Base-by-base conservation (phyloP, 306 rosid species). In the Ormosia emarginata region DNA sequence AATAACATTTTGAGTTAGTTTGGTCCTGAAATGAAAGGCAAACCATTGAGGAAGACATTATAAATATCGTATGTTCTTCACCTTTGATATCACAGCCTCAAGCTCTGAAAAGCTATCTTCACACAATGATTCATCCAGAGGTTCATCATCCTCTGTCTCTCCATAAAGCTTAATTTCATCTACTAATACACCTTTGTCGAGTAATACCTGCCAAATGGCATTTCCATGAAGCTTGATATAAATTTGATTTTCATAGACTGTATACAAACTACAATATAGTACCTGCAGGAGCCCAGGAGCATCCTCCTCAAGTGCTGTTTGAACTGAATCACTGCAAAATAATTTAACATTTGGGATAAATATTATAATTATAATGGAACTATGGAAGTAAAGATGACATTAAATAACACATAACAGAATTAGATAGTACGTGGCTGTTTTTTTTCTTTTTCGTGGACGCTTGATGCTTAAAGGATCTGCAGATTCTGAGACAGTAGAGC, bases 221-320 rank as follows among this genome's bases (percentile, higher is more conserved):
- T 86, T 75, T 78, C 67, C 66, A 77, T 63, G 71, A 86, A 82
- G 43, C 77, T 71, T 61, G 34, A 81, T 80, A 84, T 68, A 68
- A 80, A 80, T 55, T 53, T 59, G 63, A 74, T 79, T 36, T 76
- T 81, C 68, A 64, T 49, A 81, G 58, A 76, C 68, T 62, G 77
- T 73, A 90, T 66, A 64, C 44, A 49, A 80, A 80, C 71, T 40
- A 65, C 67, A 77, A 50, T 65, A 74, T 41, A 74, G 52, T 86
- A 93, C 98, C 98, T 90, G 90, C 83, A 95, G 85, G 15, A 95
- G 98, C 77, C 98, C 98, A 66, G 98, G 98, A 75, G 95, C 98
- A 89, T 93, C 98, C 85, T 95, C 98, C 85, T 93, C 97, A 49
- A 95, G 81, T 24, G 97, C 98, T 50, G 92, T 86, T 87, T 93